Evolutionary conservation across 78 protist species (phyloP).

Genomic region (Polysphondylium violaceum): DNA sequence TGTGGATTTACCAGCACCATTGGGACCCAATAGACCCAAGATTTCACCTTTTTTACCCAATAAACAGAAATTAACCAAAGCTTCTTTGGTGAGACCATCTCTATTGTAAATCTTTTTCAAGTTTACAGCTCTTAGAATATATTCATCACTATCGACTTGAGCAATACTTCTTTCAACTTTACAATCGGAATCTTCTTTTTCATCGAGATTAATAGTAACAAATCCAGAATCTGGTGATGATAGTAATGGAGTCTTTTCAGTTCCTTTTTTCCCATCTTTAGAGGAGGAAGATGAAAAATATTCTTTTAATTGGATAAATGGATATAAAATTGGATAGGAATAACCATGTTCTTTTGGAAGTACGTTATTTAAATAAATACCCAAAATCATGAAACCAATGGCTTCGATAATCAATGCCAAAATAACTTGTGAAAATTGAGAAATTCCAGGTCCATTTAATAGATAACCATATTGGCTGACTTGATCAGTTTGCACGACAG

Average conservation of each 20-base stretch:
- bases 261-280: not conserved
- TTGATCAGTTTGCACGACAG: not conserved
- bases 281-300: not conserved
- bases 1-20: constrained; percentile 86
- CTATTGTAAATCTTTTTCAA: constrained; percentile 33
- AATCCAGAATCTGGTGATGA: not conserved
- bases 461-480: not conserved
- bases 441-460: not conserved
- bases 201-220: not conserved
- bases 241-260: not conserved
- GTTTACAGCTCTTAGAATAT: constrained; percentile 11
- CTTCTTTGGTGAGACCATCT: constrained; percentile 14
- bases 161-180: constrained; percentile 11
- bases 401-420: constrained; percentile 1
- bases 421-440: constrained; percentile 1
- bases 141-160: not conserved
- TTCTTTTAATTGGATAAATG: constrained; percentile 12
- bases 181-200: constrained; percentile 39
- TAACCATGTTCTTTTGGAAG: constrained; percentile 50
- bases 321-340: constrained; percentile 5
- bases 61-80: constrained; percentile 64
- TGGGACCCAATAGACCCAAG: constrained; percentile 87
- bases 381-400: constrained; percentile 18
- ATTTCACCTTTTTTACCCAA: constrained; percentile 71
- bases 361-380: constrained; percentile 18